Base-by-base conservation (phyloP, 1,284 basidiomycete species). In the Pseudozyma sp. region DNA sequence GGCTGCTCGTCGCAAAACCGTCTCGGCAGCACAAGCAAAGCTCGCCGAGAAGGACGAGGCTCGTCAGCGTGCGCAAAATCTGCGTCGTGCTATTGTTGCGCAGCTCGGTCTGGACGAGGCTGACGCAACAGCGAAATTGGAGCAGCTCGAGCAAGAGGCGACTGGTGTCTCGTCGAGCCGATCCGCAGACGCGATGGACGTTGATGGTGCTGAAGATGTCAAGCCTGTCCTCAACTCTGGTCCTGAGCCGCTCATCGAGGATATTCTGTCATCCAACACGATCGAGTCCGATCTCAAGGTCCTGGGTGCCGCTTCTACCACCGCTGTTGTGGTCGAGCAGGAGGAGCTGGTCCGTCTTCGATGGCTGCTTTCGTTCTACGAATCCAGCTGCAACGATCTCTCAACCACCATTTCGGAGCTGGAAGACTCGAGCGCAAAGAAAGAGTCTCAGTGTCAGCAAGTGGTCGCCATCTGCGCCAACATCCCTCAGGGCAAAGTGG, bases 401-500 rank as follows among this genome's bases (percentile, higher is more conserved):
- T 88, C 88, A 31, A 90, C 92, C 79, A 89, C 91, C 4, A 88
- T 92, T 46, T 89, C 90, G 44, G 95, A 94, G 81, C 87, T 97
- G 24, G 89, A 92, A 77, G 89, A 90, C 34, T 92, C 92, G 0
- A 85, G 94, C n/a, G 84, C 63, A 7, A 49, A 92, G 84, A 93
- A 92, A 84, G 92, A 94, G 81, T 91, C 91, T 75, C 90, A 93
- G 85, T 97, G 93, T 86, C 91, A 93, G 85, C 93, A 91, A 85
- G 91, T 97, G 66, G 92, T 98, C 19, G 90, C 93, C 24, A 86
- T 96, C 55, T 96, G 94, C 84, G 93, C 94, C 7, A 92, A 92
- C 45, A 91, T 94, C 53, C 89, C 92, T 2, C 88, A 93, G 49
- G 92, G 95, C 78, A 91, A 91, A 84, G 92, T 97, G 47, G 94